Percentiles rank a stretch among this genome's conserved stretches.
Evolutionary conservation across 768 basidiomycete genomes (phyloP).

Genomic region (Cystofilobasidium macerans): DNA sequence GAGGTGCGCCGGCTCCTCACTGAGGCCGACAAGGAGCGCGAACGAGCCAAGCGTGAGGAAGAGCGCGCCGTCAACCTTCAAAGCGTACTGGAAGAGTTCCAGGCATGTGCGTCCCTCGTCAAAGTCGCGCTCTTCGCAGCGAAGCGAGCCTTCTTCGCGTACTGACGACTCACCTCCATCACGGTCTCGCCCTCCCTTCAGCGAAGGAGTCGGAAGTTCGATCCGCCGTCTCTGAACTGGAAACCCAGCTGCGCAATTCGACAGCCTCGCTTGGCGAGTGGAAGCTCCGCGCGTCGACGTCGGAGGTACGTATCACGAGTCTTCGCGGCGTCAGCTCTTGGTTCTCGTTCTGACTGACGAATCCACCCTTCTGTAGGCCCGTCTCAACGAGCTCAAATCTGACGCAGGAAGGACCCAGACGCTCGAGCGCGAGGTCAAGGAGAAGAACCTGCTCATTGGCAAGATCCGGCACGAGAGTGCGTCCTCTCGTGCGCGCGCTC

Average conservation of each 20-base stretch:
- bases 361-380: slow-evolving; percentile 45
- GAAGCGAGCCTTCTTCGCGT: neutral
- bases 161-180: neutral
- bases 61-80: slow-evolving; percentile 75
- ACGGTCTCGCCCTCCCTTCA: slow-evolving; percentile 35
- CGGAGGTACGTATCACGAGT: slow-evolving; percentile 52
- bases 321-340: neutral
- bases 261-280: slow-evolving; percentile 77
- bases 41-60: slow-evolving; percentile 43
- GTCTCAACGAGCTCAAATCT: slow-evolving; percentile 60
- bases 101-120: slow-evolving; percentile 55
- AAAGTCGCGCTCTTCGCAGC: neutral
- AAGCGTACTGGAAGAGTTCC: slow-evolving; percentile 89
- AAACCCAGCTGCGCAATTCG: slow-evolving; percentile 56
- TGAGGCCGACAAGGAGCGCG: slow-evolving; percentile 41
- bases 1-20: slow-evolving; percentile 50
- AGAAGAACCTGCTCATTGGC: slow-evolving; percentile 87
- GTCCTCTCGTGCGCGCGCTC: neutral
- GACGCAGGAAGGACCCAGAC: slow-evolving; percentile 57
- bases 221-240: slow-evolving; percentile 71
- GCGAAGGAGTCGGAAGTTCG: slow-evolving; percentile 84
- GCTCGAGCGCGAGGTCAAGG: slow-evolving; percentile 82
- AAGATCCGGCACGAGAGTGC: slow-evolving; percentile 89
- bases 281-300: slow-evolving; percentile 73
- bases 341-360: too few species aligned